Evolutionary conservation across 1,284 basidiomycete genomes (phyloP).

Genomic region (Sphaerobolus stellatus): DNA sequence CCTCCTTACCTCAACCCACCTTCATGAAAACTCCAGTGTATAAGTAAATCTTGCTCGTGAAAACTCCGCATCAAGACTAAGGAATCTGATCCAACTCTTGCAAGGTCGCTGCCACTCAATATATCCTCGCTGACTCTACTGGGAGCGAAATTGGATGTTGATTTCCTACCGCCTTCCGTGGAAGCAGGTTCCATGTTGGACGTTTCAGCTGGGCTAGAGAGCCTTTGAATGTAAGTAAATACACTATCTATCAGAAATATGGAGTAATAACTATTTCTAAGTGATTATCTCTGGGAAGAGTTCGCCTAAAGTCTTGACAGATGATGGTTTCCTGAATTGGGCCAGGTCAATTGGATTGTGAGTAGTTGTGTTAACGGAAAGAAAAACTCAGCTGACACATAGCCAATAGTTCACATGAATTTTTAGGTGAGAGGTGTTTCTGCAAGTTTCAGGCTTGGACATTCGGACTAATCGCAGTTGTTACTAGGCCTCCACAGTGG

Average conservation of each 20-base stretch:
- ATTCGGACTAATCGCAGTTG: neutral
- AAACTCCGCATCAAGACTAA: too few species aligned
- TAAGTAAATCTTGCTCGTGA: too few species aligned
- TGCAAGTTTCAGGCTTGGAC: neutral
- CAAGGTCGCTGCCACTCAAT: too few species aligned
- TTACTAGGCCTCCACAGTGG: constrained; percentile 52
- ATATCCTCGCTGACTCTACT: too few species aligned
- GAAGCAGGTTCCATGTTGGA: constrained; percentile 56
- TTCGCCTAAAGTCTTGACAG: constrained; percentile 65
- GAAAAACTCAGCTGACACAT: neutral
- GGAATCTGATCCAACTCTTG: too few species aligned
- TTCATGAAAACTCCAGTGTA: too few species aligned
- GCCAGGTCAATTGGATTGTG: constrained; percentile 67
- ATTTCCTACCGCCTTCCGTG: constrained; percentile 44
- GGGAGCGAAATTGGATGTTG: constrained; percentile 17
- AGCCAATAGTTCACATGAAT: constrained; percentile 60
- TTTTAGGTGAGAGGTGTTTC: constrained; percentile 45
- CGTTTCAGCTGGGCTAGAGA: constrained; percentile 53
- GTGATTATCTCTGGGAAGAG: constrained; percentile 46
- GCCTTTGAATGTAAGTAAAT: constrained; percentile 59
- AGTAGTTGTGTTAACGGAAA: constrained; percentile 17
- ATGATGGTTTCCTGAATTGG: constrained; percentile 57
- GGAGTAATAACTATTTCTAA: constrained; percentile 1
- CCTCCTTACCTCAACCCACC: too few species aligned
- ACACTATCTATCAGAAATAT: neutral